Evolutionary conservation across 345 rosid species (phyloP).

Genomic region (Theobroma cacao): DNA sequence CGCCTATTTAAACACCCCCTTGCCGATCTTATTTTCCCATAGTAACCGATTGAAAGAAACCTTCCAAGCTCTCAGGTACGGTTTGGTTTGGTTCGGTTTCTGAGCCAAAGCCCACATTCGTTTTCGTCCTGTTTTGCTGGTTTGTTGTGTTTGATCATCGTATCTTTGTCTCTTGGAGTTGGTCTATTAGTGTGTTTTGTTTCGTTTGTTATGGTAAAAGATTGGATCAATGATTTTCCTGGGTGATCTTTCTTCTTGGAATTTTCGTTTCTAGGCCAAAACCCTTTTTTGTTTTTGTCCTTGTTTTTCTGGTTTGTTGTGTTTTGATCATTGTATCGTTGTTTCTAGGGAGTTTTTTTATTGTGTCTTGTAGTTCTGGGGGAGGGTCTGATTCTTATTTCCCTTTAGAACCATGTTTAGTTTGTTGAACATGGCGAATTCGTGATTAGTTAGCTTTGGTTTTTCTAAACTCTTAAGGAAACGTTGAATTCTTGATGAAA

Average conservation of each 20-base stretch:
- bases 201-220: background rate
- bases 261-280: too few species aligned
- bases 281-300: too few species aligned
- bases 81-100: background rate
- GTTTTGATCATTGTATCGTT: too few species aligned
- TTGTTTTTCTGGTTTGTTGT: too few species aligned
- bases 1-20: conserved; percentile 6
- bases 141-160: background rate
- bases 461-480: too few species aligned
- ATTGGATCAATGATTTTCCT: background rate
- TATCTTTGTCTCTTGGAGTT: background rate
- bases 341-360: too few species aligned
- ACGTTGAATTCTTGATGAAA: too few species aligned
- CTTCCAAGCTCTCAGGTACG: background rate
- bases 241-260: background rate
- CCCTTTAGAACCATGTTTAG: too few species aligned
- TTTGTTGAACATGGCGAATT: too few species aligned
- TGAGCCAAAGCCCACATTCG: background rate
- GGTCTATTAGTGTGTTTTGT: background rate
- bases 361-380: too few species aligned
- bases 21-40: background rate
- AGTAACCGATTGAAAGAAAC: background rate
- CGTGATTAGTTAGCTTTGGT: too few species aligned
- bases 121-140: background rate
- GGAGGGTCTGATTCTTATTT: background rate